These are phyloP conservation scores for Starmerella khaoyaiensis DNA, from an alignment of 805 yeast species.

Conservation along the genomic window DNA sequence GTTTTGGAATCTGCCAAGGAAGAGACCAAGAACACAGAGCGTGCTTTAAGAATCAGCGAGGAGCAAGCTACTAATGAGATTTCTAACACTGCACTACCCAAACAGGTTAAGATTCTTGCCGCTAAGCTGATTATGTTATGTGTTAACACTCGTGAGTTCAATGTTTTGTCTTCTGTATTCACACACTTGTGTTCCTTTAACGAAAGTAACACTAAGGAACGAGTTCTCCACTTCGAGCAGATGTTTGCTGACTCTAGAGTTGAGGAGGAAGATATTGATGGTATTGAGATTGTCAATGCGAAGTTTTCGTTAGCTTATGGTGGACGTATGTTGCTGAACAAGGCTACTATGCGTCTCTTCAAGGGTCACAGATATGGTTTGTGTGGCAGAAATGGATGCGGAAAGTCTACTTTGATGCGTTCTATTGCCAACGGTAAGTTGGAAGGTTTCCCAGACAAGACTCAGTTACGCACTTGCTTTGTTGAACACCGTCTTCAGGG, in stretches of 20 bases:
- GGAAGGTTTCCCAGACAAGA: slow-evolving; percentile 91
- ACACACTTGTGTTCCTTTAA: slow-evolving; percentile 37
- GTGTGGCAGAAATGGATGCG: slow-evolving; percentile 98
- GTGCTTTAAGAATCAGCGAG: slow-evolving; percentile 34
- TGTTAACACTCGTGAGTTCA: slow-evolving; percentile 31
- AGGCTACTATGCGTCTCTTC: slow-evolving; percentile 71
- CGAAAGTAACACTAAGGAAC: slow-evolving; percentile 28
- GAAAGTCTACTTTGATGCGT: slow-evolving; percentile 94
- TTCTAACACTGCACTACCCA: slow-evolving; percentile 20
- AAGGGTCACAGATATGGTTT: slow-evolving; percentile 96
- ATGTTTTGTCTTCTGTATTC: slow-evolving; percentile 26
- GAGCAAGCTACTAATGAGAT: slow-evolving; percentile 38
- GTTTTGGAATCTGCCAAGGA: slow-evolving; percentile 75
- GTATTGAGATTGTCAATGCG: slow-evolving; percentile 82
- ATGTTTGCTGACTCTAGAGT: slow-evolving; percentile 34
- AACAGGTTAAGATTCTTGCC: slow-evolving; percentile 33
- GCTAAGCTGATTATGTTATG: slow-evolving; percentile 25
- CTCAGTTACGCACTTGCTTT: slow-evolving; percentile 79
- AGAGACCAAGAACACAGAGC: slow-evolving; percentile 66
- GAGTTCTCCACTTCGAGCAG: slow-evolving; percentile 24
- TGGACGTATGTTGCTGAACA: slow-evolving; percentile 89
- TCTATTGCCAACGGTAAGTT: slow-evolving; percentile 92
- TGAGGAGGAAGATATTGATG: slow-evolving; percentile 58
- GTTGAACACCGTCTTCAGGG: slow-evolving; percentile 97
- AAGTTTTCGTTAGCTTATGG: slow-evolving; percentile 95